A percentile compares a stretch with the other conserved stretches of the same genome.
Conservation (phyloP, 116 monocot genomes). For the Thalassia testudinum region DNA sequence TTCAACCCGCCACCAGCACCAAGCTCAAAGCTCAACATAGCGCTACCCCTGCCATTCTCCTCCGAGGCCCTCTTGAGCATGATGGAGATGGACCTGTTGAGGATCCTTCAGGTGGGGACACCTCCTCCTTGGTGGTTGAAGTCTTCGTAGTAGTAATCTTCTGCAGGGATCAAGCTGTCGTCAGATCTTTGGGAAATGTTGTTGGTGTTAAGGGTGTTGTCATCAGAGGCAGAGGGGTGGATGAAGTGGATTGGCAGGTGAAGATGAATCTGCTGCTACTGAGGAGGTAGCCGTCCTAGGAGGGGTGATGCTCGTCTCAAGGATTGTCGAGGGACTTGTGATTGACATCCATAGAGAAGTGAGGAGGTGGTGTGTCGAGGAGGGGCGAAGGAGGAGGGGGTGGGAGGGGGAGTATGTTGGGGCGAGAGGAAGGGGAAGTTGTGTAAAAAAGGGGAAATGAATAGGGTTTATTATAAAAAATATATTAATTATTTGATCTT, state of each 20-base stretch:
- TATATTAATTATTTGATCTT: too few species aligned
- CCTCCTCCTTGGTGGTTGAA: conserved; percentile 32
- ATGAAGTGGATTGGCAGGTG: conserved; percentile 33
- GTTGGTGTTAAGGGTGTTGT: conserved; percentile 1
- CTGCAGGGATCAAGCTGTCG: conserved; percentile 48
- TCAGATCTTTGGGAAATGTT: conserved; percentile 17
- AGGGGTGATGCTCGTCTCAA: conserved; percentile 67
- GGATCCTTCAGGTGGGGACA: conserved; percentile 57
- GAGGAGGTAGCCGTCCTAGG: conserved; percentile 63
- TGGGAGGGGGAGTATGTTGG: too few species aligned
- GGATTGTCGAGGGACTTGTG: conserved; percentile 53
- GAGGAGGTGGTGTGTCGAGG: too few species aligned
- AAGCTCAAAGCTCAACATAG: neutral
- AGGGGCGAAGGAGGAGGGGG: too few species aligned
- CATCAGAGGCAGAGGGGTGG: conserved; percentile 49
- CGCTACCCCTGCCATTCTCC: neutral
- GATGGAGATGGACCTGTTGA: conserved; percentile 51
- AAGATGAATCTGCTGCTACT: conserved; percentile 16
- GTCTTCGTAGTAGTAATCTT: conserved; percentile 58
- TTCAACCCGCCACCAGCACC: conserved; percentile 17
- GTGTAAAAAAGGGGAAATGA: too few species aligned
- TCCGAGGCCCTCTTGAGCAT: conserved; percentile 5
- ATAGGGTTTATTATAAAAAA: too few species aligned
- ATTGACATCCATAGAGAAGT: conserved; percentile 53
- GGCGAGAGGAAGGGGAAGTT: too few species aligned